Conservation (phyloP, 2,329 filamentous ascomycete species). For the Bretziella fagacearum region DNA sequence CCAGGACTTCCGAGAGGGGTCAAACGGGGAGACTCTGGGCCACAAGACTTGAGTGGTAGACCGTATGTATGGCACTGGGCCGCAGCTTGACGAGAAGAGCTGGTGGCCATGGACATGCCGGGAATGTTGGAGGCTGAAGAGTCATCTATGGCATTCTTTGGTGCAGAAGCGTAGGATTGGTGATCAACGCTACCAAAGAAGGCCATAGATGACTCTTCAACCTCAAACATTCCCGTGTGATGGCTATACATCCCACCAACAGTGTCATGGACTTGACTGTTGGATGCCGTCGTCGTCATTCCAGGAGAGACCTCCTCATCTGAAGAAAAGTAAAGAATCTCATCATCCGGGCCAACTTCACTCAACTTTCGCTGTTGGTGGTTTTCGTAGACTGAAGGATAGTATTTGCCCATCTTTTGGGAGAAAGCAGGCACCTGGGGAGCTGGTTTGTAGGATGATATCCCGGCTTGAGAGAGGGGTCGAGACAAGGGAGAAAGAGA, state of each 20-base stretch:
- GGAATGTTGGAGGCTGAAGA: too few relatives aligned
- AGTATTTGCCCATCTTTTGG: conserved; percentile 44
- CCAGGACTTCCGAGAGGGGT: conserved; percentile 40
- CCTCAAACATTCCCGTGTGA: too few relatives aligned
- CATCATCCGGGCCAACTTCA: neutral
- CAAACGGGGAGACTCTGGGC: conserved; percentile 34
- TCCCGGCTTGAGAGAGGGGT: too few relatives aligned
- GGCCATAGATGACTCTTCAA: too few relatives aligned
- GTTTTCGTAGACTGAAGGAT: conserved; percentile 42
- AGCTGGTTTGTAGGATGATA: neutral
- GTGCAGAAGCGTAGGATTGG: too few relatives aligned
- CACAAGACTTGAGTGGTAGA: conserved; percentile 16
- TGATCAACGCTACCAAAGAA: too few relatives aligned
- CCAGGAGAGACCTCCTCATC: conserved; percentile 6
- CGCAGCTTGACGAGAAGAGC: too few relatives aligned
- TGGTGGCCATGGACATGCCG: too few relatives aligned
- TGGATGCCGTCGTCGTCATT: neutral
- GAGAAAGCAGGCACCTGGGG: conserved; percentile 18
- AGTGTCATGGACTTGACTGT: conserved; percentile 1
- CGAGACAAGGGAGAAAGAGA: too few relatives aligned
- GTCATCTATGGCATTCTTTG: too few relatives aligned
- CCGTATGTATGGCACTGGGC: too few relatives aligned
- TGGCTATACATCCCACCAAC: neutral
- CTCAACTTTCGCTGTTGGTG: conserved; percentile 15
- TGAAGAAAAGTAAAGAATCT: conserved; percentile 8